Base-by-base conservation (phyloP, 257 asterid genomes). In the Phtheirospermum japonicum region DNA sequence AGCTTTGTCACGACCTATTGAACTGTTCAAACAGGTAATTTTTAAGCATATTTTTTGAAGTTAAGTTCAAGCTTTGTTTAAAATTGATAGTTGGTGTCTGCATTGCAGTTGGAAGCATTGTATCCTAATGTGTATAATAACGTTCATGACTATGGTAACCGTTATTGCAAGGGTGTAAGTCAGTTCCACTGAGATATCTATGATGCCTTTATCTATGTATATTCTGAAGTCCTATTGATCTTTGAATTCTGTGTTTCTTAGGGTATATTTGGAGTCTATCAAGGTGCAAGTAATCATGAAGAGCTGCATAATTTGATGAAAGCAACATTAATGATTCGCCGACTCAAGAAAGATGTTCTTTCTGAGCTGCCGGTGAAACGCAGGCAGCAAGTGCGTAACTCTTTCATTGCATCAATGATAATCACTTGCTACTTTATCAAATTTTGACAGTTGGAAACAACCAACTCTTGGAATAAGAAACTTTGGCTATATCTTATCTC, bases 111-210 rank as follows among this genome's bases (percentile, higher is more conserved):
- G 80, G 95, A 86, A 76, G 95, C 98, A 32, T 74, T 91, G 81
- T 80, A 81, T 71, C 98, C 96, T 62, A 80, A 76, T 69, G 98
- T 82, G 19, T 92, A 86, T 76, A 92, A 75, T 68, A 92, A 76
- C 59, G 86, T 92, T 57, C 95, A 83, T 34, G 99, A 92, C 43
- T 92, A 86, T 74, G 97, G 99, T 19, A 80, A 67, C 69, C 97
- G 99, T 18, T 92, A 92, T 68, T 92, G 99, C 96, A 89, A 86
- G 91, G 97, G 97, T 56, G 98, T 91, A 91, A 84, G 98, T 81
- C 65, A 43, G 37, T 58, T 71, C 56, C 28, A 65, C 40, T 74
- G 62, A 60, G 17, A 63, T 43, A 61, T 63, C 32, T 61, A 34
- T 32, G 8, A 17, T 36, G 61, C 28, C 43, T 40, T 55, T 36